Evolutionary conservation across 352 stramenopile species (phyloP).

Genomic region (Phytophthora podocarpi): DNA sequence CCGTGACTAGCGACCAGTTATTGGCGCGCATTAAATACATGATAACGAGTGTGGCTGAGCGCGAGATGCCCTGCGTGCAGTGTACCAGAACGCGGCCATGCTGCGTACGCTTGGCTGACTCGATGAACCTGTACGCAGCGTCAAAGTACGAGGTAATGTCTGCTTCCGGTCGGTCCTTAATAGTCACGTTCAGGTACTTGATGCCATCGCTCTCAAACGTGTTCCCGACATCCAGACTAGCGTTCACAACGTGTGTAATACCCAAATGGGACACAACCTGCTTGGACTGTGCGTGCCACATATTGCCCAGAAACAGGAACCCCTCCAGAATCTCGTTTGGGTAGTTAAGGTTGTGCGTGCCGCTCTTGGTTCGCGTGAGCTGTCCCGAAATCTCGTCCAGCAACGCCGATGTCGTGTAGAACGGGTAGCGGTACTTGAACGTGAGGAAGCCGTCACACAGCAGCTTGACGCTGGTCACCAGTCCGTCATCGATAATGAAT

Average conservation of each 20-base stretch:
- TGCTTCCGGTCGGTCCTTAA: constrained; percentile 76
- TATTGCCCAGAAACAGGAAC: constrained; percentile 88
- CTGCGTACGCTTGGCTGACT: constrained; percentile 76
- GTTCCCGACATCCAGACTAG: constrained; percentile 78
- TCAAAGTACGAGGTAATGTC: constrained; percentile 81
- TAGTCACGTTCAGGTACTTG: constrained; percentile 78
- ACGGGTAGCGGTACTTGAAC: constrained; percentile 86
- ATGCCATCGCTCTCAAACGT: constrained; percentile 73
- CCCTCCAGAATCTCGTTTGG: constrained; percentile 88
- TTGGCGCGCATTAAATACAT: constrained; percentile 88
- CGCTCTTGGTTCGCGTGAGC: constrained; percentile 77
- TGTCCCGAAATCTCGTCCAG: constrained; percentile 67
- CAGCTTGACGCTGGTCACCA: constrained; percentile 78
- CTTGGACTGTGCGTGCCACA: constrained; percentile 87
- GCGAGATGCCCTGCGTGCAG: constrained; percentile 86
- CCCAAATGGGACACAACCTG: constrained; percentile 78
- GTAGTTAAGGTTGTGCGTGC: constrained; percentile 89
- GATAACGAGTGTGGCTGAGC: constrained; percentile 82
- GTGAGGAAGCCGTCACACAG: constrained; percentile 82
- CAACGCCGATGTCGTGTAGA: constrained; percentile 79
- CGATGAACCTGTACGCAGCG: constrained; percentile 72
- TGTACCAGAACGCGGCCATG: constrained; percentile 83
- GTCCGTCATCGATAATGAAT: constrained; percentile 76
- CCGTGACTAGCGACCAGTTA: constrained; percentile 84
- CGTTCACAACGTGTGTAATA: constrained; percentile 88